A percentile compares a stretch with the other conserved stretches of the same genome.
Conservation (phyloP, 768 basidiomycete genomes). For the Tulasnella sp. region DNA sequence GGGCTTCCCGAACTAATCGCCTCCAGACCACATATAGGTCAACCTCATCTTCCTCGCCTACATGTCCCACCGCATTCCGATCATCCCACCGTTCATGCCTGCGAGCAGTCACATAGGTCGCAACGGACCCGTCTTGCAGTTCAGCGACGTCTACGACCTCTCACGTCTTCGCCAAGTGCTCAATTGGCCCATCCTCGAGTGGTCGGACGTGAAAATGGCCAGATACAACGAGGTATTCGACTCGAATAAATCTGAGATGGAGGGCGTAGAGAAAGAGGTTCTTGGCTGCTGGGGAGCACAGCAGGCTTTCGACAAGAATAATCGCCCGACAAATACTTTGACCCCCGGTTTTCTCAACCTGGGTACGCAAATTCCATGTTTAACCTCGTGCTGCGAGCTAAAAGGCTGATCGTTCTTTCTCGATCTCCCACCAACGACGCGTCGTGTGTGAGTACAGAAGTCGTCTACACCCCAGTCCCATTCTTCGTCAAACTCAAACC, state of each 20-base stretch:
- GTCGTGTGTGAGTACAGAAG: not conserved
- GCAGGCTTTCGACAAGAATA: not conserved
- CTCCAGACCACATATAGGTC: not conserved
- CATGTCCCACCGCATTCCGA: constrained; percentile 24
- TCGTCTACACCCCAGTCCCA: constrained; percentile 9
- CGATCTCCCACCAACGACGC: not conserved
- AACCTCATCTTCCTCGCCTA: constrained; percentile 16
- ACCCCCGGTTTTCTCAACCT: not conserved
- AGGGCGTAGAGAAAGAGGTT: not conserved
- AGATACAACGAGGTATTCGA: constrained; percentile 28
- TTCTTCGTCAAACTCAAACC: constrained; percentile 4
- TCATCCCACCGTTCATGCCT: constrained; percentile 20
- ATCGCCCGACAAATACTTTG: not conserved
- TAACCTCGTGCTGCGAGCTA: not conserved
- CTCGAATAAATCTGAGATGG: not conserved
- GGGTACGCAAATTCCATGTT: not conserved
- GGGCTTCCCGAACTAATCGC: not conserved
- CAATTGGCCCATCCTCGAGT: constrained; percentile 59
- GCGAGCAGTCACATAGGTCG: not conserved
- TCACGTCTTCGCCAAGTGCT: constrained; percentile 53
- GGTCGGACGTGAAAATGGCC: constrained; percentile 62
- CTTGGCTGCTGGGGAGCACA: not conserved
- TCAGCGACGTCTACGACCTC: constrained; percentile 65
- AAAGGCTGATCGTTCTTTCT: not conserved
- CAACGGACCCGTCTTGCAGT: constrained; percentile 38